Base-by-base conservation (phyloP, 1,284 basidiomycete genomes). In the Vanrija pseudolonga region DNA sequence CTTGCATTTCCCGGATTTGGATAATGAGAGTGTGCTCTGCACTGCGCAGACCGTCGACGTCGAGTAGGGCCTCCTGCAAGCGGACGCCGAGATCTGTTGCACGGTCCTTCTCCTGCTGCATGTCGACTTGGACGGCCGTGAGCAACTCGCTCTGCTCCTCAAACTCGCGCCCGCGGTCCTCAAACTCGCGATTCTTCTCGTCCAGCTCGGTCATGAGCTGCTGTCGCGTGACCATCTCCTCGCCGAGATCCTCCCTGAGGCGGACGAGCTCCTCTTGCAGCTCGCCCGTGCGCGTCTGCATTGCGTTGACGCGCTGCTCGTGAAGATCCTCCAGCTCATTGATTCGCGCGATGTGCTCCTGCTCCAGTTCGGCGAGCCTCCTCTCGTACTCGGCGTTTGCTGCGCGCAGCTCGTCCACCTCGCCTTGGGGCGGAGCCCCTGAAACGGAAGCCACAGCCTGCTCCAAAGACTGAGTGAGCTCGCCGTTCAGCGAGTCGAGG, bases 381-480 rank as follows among this genome's bases (percentile, higher is more conserved):
- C 55, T 49, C 42, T 64, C 59, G 14, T 68, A 60, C 26, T 64
- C 64, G 2, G 49, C 58, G 20, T 60, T 59, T 19, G 60, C 59
- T 6, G 54, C 22, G 46, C 56, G 51, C 18, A 56, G 44, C 23
- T 20, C 24, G 44, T 45, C 55, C 2, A 49, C 32, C 24, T 45
- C 44, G 20, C 45, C 50, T 1, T 42, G 45, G 0, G 43, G 22
- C 17, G 24, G 46, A 2, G 19, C 18, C 38, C 42, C 18, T 18
- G 36, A 26, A 4, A 32, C 32, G 20, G 45, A 24, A 2, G 51
- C 41, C 32, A 56, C 50, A 53, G 88, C 87, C 44, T 85, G 81
- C 66, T 90, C 88, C 15, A 87, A 86, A 62, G 90, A 85, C 56
- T 84, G 81, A 63, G 91, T 89, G 65, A 92, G 89, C 3, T 85